phyloP scores from a whole-genome alignment of 1,284 basidiomycete species.

The Schizophyllum commune region DNA sequence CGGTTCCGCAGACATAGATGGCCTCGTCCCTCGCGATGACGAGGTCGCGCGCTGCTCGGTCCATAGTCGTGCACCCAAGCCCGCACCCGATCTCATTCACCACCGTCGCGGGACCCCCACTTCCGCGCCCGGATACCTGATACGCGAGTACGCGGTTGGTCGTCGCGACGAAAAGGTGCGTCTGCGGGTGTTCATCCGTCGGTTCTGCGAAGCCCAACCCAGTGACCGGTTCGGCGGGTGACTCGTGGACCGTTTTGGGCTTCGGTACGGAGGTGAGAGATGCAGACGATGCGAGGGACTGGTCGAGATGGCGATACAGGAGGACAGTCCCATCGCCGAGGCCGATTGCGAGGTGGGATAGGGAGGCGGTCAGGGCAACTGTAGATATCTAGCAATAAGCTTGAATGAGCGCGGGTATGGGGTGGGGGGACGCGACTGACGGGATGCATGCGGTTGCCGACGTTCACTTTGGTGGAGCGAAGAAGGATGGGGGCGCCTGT shows the following conservation, averaged over 20 bases:
- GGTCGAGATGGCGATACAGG: conserved; percentile 85
- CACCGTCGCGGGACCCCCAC: conserved; percentile 55
- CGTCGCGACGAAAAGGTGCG: conserved; percentile 82
- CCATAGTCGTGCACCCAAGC: conserved; percentile 79
- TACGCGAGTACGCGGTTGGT: conserved; percentile 76
- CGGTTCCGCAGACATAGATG: conserved; percentile 79
- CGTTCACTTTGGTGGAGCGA: conserved; percentile 73
- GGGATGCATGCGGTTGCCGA: conserved; percentile 74
- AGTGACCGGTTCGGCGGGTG: conserved; percentile 80
- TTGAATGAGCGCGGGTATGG: conserved; percentile 3
- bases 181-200: conserved; percentile 37
- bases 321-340: conserved; percentile 93
- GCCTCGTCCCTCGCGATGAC: conserved; percentile 90
- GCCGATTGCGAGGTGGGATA: conserved; percentile 85
- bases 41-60: conserved; percentile 64
- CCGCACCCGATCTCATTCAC: conserved; percentile 85
- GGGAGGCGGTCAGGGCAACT: conserved; percentile 71
- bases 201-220: conserved; percentile 84
- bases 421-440: conserved; percentile 32
- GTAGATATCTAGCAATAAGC: conserved; percentile 56
- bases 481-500: conserved; percentile 61
- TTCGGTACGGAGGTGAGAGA: conserved; percentile 74
- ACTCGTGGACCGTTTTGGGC: conserved; percentile 72
- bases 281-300: conserved; percentile 66
- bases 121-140: conserved; percentile 71